Percentiles rank a stretch among this genome's conserved stretches.
These are phyloP conservation scores for Cladosporium oxysporum DNA, from an alignment of 2,329 filamentous ascomycete species.

Conservation along the genomic window DNA sequence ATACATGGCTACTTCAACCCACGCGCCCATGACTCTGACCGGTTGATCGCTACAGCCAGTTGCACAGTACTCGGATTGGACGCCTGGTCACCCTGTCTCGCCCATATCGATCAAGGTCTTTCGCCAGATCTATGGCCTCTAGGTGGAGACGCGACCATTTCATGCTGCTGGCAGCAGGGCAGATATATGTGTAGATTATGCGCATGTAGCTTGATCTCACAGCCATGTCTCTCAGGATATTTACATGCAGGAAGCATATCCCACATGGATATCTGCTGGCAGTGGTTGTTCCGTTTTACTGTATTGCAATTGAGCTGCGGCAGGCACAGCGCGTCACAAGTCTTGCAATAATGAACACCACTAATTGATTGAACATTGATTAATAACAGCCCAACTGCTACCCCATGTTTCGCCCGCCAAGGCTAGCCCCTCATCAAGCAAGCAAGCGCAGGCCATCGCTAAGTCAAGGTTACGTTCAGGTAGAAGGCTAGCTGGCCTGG, in stretches of 20 bases:
- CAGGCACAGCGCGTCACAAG: neutral
- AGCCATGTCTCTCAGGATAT: neutral
- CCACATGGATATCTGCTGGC: neutral
- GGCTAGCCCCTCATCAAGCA: slow-evolving; percentile 3
- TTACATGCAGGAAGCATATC: neutral
- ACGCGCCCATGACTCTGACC: neutral
- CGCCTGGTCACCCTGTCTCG: neutral
- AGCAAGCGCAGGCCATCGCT: neutral
- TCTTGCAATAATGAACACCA: neutral
- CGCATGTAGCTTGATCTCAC: neutral
- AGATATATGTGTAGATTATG: neutral
- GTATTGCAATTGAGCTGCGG: neutral
- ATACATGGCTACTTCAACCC: neutral
- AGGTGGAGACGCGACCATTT: neutral
- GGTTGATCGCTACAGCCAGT: neutral
- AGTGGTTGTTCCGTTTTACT: neutral
- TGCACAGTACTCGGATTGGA: neutral
- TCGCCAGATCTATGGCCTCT: neutral
- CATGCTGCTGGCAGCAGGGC: neutral
- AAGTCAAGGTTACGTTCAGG: neutral
- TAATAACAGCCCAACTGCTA: neutral
- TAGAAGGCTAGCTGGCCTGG: slow-evolving; percentile 17
- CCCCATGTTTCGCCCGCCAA: slow-evolving; percentile 8
- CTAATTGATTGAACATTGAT: slow-evolving; percentile 3
- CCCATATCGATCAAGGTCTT: neutral